Evolutionary conservation across 2,329 filamentous ascomycete species (phyloP).

Genomic region (Xylariaceae sp.): DNA sequence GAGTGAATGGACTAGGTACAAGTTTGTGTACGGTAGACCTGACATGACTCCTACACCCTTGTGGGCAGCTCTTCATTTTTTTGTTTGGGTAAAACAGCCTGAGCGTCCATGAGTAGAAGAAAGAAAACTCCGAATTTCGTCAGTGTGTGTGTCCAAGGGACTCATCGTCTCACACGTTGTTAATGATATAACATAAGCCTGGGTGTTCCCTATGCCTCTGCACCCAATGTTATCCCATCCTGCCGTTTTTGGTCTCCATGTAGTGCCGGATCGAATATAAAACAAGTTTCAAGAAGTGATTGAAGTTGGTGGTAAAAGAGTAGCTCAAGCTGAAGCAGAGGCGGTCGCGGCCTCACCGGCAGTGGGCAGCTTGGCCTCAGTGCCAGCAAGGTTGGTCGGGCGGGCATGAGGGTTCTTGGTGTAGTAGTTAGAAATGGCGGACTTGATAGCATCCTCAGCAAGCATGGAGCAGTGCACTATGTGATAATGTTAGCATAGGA

Average conservation of each 20-base stretch:
- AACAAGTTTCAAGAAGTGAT: background rate
- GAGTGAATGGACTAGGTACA: background rate
- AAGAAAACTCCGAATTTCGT: background rate
- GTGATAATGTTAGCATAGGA: slow-evolving; percentile 33
- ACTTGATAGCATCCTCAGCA: slow-evolving; percentile 88
- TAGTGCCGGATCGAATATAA: slow-evolving; percentile 1
- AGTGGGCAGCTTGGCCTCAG: slow-evolving; percentile 60
- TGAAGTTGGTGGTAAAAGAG: background rate
- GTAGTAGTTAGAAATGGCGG: slow-evolving; percentile 85
- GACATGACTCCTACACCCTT: background rate
- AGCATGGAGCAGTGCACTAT: slow-evolving; percentile 84
- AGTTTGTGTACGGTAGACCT: background rate
- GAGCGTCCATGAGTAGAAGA: background rate
- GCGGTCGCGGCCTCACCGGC: slow-evolving; percentile 38
- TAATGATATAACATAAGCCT: background rate
- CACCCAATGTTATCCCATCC: background rate
- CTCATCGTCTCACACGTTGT: background rate
- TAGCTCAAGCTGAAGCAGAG: slow-evolving; percentile 19
- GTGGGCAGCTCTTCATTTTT: background rate
- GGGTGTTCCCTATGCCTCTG: background rate
- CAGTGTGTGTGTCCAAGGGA: background rate
- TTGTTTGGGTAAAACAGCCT: background rate
- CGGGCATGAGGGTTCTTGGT: slow-evolving; percentile 78
- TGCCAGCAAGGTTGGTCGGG: slow-evolving; percentile 71
- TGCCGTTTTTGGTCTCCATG: slow-evolving; percentile 1